phyloP scores from a whole-genome alignment of 306 rosid genomes.

The Cucurbita maxima region DNA sequence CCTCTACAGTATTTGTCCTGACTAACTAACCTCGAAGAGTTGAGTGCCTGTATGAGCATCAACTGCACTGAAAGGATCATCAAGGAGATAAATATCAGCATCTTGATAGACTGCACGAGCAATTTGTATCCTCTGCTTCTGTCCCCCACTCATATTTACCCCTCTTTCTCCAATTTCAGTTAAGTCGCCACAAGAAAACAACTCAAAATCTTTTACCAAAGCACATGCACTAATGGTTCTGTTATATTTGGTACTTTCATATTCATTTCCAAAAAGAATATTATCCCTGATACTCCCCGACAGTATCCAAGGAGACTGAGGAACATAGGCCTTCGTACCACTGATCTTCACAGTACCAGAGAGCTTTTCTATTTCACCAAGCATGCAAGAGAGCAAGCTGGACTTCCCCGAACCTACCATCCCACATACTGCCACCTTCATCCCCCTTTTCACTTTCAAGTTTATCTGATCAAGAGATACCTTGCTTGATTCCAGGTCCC shows the following conservation, averaged over 20 bases:
- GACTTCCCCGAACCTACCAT: slow-evolving; percentile 91
- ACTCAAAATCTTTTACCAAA: slow-evolving; percentile 70
- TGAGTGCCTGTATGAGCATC: slow-evolving; percentile 97
- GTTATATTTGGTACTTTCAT: slow-evolving; percentile 33
- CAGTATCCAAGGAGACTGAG: slow-evolving; percentile 87
- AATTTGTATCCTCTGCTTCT: slow-evolving; percentile 89
- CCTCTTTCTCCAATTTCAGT: slow-evolving; percentile 97
- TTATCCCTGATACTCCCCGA: slow-evolving; percentile 79
- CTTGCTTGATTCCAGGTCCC: slow-evolving; percentile 49
- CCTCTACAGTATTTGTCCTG: not conserved
- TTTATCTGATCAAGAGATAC: slow-evolving; percentile 53
- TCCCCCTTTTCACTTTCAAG: slow-evolving; percentile 71
- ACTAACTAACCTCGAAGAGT: slow-evolving; percentile 55
- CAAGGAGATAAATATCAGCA: slow-evolving; percentile 76
- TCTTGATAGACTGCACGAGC: slow-evolving; percentile 89
- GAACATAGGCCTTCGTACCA: slow-evolving; percentile 86
- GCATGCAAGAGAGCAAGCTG: slow-evolving; percentile 53
- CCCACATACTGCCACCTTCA: slow-evolving; percentile 94
- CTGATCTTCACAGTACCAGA: slow-evolving; percentile 67
- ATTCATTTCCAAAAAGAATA: slow-evolving; percentile 67
- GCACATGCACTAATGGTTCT: slow-evolving; percentile 78
- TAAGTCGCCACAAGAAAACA: slow-evolving; percentile 65
- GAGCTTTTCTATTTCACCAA: slow-evolving; percentile 69
- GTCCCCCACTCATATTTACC: slow-evolving; percentile 97
- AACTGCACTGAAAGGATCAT: slow-evolving; percentile 93